phyloP scores from a whole-genome alignment of 257 asterid genomes.

The Buddleja alternifolia region DNA sequence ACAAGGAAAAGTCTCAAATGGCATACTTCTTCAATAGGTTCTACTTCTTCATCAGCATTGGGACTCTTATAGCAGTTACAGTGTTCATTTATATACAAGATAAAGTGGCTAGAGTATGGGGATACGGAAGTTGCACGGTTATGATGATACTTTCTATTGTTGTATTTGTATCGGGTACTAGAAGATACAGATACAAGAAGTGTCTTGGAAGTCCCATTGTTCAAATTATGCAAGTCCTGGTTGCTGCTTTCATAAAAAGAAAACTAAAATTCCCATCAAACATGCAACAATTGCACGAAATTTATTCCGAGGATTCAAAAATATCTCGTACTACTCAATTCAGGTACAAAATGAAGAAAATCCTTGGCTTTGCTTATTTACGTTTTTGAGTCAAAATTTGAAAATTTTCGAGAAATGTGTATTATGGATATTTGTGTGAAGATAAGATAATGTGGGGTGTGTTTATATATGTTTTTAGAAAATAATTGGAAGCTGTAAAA shows the following conservation, averaged over 20 bases:
- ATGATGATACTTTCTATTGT: constrained; percentile 15
- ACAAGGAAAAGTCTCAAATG: constrained; percentile 36
- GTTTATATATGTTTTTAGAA: too few relatives aligned
- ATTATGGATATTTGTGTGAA: too few relatives aligned
- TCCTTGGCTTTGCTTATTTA: too few relatives aligned
- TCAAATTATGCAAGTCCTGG: constrained; percentile 28
- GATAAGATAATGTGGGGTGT: too few relatives aligned
- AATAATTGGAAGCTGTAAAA: too few relatives aligned
- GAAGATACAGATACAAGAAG: constrained; percentile 30
- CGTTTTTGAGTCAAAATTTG: too few relatives aligned
- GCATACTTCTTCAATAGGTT: constrained; percentile 39
- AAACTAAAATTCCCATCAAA: constrained; percentile 16
- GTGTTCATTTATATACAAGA: constrained; percentile 41
- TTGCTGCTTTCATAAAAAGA: constrained; percentile 30
- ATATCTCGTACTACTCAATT: neutral
- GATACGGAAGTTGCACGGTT: constrained; percentile 34
- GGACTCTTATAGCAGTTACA: constrained; percentile 40
- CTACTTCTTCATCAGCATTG: constrained; percentile 41
- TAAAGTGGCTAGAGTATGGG: constrained; percentile 36
- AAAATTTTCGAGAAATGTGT: too few relatives aligned
- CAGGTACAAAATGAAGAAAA: constrained; percentile 24
- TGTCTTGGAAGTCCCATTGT: constrained; percentile 33
- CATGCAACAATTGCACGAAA: constrained; percentile 18
- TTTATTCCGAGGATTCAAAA: constrained; percentile 5
- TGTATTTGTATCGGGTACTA: constrained; percentile 21